These are phyloP conservation scores for Tillandsia leiboldiana DNA, from an alignment of 176 grass and related monocot genomes.

Conservation along the genomic window DNA sequence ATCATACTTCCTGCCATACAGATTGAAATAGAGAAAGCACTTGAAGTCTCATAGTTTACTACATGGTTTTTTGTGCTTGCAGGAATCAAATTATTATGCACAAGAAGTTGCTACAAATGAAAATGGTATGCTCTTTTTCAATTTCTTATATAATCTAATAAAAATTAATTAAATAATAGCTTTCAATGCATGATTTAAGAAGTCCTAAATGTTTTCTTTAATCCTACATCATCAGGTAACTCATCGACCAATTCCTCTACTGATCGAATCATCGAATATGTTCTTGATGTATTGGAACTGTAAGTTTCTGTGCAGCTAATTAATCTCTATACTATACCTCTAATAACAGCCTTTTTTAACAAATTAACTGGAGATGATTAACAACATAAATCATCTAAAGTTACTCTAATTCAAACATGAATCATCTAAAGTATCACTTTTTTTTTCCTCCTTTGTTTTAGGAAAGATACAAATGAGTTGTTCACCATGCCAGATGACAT, in stretches of 20 bases:
- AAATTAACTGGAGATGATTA: neutral
- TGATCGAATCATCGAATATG: constrained; percentile 38
- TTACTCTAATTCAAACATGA: neutral
- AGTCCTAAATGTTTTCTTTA: neutral
- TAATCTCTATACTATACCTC: neutral
- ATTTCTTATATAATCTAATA: neutral
- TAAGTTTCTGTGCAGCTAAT: constrained; percentile 15
- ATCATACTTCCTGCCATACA: constrained; percentile 11
- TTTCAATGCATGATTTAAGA: neutral
- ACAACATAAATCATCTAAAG: neutral
- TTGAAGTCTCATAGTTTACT: neutral
- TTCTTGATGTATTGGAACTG: constrained; percentile 51
- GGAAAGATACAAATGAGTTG: constrained; percentile 49
- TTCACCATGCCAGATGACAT: constrained; percentile 68
- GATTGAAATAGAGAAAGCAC: neutral
- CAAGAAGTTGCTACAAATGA: constrained; percentile 6
- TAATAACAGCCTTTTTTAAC: neutral
- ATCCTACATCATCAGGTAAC: constrained; percentile 17
- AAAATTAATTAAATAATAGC: neutral
- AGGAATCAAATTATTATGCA: constrained; percentile 28
- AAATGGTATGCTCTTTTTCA: neutral
- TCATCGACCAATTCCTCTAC: constrained; percentile 13
- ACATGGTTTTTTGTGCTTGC: constrained; percentile 14
- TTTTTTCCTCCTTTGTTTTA: constrained; percentile 15
- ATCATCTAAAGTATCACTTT: neutral